These are phyloP conservation scores for Aureobasidium leucospermi DNA, from an alignment of 2,329 filamentous ascomycete genomes.

Conservation along the genomic window DNA sequence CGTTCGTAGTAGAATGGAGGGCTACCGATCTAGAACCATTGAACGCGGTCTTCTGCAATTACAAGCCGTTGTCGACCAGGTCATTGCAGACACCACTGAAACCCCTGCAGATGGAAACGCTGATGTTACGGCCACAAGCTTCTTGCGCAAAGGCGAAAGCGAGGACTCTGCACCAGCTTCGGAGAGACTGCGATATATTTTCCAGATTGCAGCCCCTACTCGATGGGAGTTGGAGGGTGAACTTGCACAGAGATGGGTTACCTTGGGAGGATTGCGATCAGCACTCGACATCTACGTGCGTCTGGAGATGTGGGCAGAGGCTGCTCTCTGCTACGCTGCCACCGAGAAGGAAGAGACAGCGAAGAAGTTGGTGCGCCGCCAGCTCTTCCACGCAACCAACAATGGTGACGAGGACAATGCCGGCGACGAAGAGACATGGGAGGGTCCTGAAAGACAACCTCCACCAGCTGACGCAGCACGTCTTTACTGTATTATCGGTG, in stretches of 20 bases:
- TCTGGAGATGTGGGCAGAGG: conserved; percentile 88
- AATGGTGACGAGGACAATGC: conserved; percentile 29
- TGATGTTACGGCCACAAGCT: conserved; percentile 56
- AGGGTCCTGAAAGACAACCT: conserved; percentile 63
- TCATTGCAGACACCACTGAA: conserved; percentile 72
- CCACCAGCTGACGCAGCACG: conserved; percentile 76
- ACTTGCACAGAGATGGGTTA: conserved; percentile 85
- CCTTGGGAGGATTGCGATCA: conserved; percentile 76
- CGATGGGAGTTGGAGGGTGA: conserved; percentile 94
- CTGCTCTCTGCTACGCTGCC: conserved; percentile 77
- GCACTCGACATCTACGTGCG: conserved; percentile 95
- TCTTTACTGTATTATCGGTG: conserved; percentile 87
- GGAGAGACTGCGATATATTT: conserved; percentile 74
- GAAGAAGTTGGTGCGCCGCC: conserved; percentile 64
- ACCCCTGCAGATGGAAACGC: conserved; percentile 21
- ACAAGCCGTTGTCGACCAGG: conserved; percentile 90
- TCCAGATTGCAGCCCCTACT: conserved; percentile 74
- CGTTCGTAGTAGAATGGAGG: conserved; percentile 81
- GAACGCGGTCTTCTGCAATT: conserved; percentile 87
- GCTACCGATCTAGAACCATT: conserved; percentile 76
- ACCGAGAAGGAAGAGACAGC: conserved; percentile 80
- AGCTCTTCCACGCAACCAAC: conserved; percentile 63
- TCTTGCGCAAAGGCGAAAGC: conserved; percentile 68
- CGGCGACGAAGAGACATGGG: conserved; percentile 42
- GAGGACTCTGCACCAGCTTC: conserved; percentile 71